These are phyloP conservation scores for Terana coerulea DNA, from an alignment of 768 basidiomycete species.

Conservation along the genomic window DNA sequence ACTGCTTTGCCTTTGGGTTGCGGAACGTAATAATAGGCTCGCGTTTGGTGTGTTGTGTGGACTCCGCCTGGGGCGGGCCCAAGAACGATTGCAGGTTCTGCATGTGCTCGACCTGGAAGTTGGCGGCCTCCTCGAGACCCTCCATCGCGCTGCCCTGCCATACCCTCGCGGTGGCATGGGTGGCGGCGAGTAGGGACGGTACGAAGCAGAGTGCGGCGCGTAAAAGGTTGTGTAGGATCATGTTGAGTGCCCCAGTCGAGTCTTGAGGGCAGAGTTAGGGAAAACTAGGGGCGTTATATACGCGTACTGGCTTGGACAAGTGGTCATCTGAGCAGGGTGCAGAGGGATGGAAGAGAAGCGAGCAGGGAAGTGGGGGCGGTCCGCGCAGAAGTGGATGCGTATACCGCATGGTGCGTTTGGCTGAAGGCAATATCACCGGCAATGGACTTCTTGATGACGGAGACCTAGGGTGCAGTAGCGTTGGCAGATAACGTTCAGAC, in stretches of 20 bases:
- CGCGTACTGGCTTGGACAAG: neutral
- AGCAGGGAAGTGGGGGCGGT: no score
- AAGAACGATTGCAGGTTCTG: constrained; percentile 24
- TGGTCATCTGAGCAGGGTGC: neutral
- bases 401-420: no score
- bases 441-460: neutral
- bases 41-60: constrained; percentile 8
- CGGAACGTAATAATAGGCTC: constrained; percentile 20
- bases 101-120: constrained; percentile 25
- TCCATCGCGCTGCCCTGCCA: constrained; percentile 22
- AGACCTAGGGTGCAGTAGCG: neutral
- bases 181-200: constrained; percentile 6
- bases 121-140: constrained; percentile 22
- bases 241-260: neutral
- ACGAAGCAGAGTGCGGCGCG: neutral
- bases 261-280: neutral
- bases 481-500: neutral
- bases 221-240: constrained; percentile 4
- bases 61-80: constrained; percentile 14
- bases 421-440: no score
- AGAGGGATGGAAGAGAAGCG: neutral
- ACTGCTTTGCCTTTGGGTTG: constrained; percentile 23
- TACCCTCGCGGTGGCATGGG: constrained; percentile 7
- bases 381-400: no score
- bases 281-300: neutral